phyloP scores from a whole-genome alignment of 257 asterid species.

The Capsicum chinense region DNA sequence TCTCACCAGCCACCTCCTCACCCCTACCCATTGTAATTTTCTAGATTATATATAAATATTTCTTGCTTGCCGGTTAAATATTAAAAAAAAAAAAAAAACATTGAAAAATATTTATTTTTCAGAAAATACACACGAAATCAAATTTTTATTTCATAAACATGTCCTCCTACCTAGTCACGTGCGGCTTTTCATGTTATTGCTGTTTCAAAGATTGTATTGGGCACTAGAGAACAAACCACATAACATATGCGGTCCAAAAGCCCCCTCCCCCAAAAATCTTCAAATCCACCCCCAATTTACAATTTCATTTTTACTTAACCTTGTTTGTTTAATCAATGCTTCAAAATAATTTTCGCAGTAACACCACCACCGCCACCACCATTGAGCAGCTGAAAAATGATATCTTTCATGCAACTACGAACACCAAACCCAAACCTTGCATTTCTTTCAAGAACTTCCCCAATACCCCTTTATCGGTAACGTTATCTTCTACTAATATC shows the following conservation, averaged over 20 bases:
- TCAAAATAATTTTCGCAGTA: conserved; percentile 7
- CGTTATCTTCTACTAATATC: neutral
- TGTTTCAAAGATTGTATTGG: conserved; percentile 17
- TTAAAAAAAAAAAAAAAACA: too few species aligned
- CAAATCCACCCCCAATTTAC: conserved; percentile 18
- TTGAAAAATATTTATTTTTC: too few species aligned
- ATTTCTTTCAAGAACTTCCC: neutral
- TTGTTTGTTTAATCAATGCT: conserved; percentile 24
- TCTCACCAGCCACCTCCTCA: too few species aligned
- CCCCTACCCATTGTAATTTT: too few species aligned
- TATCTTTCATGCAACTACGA: conserved; percentile 31
- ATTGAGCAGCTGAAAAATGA: conserved; percentile 18
- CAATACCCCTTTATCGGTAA: conserved; percentile 24
- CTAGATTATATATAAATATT: neutral
- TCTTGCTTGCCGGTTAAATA: neutral
- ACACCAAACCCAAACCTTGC: conserved; percentile 13
- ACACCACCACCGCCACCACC: neutral
- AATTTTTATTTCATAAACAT: neutral
- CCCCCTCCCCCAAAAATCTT: conserved; percentile 23
- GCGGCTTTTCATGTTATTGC: neutral
- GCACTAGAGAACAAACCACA: conserved; percentile 23
- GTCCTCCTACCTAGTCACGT: neutral
- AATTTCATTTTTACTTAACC: neutral
- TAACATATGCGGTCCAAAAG: conserved; percentile 28
- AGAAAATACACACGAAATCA: neutral